A percentile compares a stretch with the other conserved stretches of the same genome.
phyloP scores from a whole-genome alignment of 768 basidiomycete genomes.

The Sistotremastrum suecicum region DNA sequence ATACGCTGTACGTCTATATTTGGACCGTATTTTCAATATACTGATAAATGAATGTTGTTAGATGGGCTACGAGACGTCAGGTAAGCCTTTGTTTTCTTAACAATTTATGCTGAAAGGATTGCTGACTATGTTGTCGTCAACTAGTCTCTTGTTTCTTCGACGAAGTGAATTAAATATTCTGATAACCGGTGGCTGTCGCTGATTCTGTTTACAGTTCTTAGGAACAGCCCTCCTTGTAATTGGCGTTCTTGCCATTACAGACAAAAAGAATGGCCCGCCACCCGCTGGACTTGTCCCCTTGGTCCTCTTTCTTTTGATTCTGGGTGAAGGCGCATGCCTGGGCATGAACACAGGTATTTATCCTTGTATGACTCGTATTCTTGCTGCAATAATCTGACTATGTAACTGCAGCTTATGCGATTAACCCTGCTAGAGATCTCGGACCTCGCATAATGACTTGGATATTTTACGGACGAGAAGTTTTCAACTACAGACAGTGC shows the following conservation, averaged over 20 bases:
- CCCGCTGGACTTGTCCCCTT: conserved; percentile 39
- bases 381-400: neutral
- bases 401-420: conserved; percentile 30
- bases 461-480: conserved; percentile 51
- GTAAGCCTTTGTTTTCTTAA: neutral
- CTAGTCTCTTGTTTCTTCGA: conserved; percentile 30
- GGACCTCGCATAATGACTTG: conserved; percentile 56
- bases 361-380: neutral
- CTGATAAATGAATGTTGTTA: neutral
- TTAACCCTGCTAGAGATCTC: conserved; percentile 62
- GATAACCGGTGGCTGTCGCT: neutral
- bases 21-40: neutral
- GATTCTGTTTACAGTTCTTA: conserved; percentile 28
- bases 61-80: neutral
- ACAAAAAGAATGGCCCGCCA: conserved; percentile 35
- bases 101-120: too few species aligned
- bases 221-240: conserved; percentile 40
- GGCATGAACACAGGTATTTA: conserved; percentile 40
- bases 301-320: conserved; percentile 37
- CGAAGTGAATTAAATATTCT: conserved; percentile 17
- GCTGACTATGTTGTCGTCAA: too few species aligned
- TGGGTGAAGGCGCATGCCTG: conserved; percentile 43
- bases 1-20: conserved; percentile 34
- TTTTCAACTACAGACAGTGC: conserved; percentile 30
- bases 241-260: conserved; percentile 36